Evolutionary conservation across 192 early-diverging fungal genomes (phyloP).

Genomic region (Allomyces macrogynus): DNA sequence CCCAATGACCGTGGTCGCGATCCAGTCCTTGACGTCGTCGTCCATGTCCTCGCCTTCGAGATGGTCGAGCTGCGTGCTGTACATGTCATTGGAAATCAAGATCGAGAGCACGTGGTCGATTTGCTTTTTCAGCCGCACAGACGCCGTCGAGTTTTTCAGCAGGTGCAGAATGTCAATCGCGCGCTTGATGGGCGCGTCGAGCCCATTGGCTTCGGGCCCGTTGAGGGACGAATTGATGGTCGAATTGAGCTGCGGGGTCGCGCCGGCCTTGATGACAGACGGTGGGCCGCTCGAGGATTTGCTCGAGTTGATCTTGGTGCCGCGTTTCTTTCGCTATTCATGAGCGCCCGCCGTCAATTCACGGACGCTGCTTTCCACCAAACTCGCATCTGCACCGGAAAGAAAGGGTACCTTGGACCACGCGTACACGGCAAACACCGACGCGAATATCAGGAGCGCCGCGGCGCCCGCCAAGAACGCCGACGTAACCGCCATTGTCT

Average conservation of each 20-base stretch:
- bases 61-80: conserved; percentile 26
- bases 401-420: neutral
- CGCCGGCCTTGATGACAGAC: no score
- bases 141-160: conserved; percentile 14
- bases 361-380: no score
- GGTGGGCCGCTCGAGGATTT: no score
- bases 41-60: conserved; percentile 30
- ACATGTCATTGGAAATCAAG: conserved; percentile 24
- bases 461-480: neutral
- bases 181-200: conserved; percentile 30
- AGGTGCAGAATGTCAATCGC: conserved; percentile 21
- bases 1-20: conserved; percentile 10
- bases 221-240: no score
- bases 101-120: conserved; percentile 25
- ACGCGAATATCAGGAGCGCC: neutral
- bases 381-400: no score
- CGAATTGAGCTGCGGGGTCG: no score
- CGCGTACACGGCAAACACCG: neutral
- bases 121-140: conserved; percentile 15
- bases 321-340: no score
- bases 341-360: no score
- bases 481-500: neutral
- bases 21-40: conserved; percentile 29
- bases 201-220: conserved; percentile 20
- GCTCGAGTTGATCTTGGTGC: no score